Evolutionary conservation across 1,284 basidiomycete genomes (phyloP).

Genomic region (Trametes polyzona): DNA sequence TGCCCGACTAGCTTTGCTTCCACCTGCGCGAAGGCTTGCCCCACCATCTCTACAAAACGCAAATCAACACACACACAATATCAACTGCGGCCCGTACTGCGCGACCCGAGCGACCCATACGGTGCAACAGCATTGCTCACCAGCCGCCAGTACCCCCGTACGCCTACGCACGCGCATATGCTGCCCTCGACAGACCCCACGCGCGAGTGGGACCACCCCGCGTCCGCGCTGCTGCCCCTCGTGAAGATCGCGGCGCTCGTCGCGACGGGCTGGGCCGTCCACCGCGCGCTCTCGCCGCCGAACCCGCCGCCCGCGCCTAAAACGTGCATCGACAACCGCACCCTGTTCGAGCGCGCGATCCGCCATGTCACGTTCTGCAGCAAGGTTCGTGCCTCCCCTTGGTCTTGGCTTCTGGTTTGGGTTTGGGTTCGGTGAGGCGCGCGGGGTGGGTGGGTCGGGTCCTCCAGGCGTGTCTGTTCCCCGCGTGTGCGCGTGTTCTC

Average conservation of each 20-base stretch:
- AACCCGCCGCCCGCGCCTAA: constrained; percentile 33
- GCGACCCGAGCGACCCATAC: too few species aligned
- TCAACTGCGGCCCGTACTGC: too few species aligned
- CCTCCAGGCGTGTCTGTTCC: neutral
- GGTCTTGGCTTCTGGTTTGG: neutral
- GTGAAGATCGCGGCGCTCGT: constrained; percentile 30
- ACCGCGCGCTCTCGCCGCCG: constrained; percentile 34
- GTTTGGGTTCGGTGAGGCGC: neutral
- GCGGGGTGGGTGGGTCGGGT: too few species aligned
- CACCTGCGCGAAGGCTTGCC: too few species aligned
- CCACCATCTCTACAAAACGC: too few species aligned
- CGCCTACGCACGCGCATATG: constrained; percentile 4
- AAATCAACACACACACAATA: too few species aligned
- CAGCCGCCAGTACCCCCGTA: too few species aligned
- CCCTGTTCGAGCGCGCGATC: constrained; percentile 36
- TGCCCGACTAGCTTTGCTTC: too few species aligned
- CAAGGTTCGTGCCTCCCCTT: constrained; percentile 27
- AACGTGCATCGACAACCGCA: constrained; percentile 28
- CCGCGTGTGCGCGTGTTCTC: too few species aligned
- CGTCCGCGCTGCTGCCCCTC: constrained; percentile 15
- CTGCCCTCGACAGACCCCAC: constrained; percentile 1
- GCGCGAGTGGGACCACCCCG: neutral
- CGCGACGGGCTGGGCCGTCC: constrained; percentile 30
- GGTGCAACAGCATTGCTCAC: too few species aligned
- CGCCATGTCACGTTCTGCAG: constrained; percentile 37